phyloP scores from a whole-genome alignment of 306 rosid genomes.

The Prinsepia uniflora region DNA sequence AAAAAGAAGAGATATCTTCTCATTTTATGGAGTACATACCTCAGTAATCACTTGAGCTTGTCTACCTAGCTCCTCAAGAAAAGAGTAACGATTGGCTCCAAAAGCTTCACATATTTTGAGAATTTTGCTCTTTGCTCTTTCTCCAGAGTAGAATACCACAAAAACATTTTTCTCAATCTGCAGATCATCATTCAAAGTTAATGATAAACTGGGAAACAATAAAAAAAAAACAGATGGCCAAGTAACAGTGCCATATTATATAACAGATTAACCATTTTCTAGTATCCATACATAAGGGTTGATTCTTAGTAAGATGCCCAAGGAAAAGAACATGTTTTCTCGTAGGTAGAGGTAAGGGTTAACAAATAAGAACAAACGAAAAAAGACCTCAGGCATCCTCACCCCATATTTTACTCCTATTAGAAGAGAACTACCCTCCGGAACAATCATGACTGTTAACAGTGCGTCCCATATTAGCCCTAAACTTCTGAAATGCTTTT shows the following conservation, averaged over 20 bases:
- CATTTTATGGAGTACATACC: slow-evolving; percentile 29
- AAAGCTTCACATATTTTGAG: slow-evolving; percentile 97
- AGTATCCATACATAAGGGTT: not conserved
- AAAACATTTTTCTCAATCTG: slow-evolving; percentile 97
- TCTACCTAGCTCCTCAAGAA: slow-evolving; percentile 55
- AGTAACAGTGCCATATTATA: slow-evolving; percentile 4
- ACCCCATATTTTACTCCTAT: no score
- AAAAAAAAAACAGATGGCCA: slow-evolving; percentile 11
- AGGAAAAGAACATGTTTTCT: no score
- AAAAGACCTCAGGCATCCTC: no score
- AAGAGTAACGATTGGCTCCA: slow-evolving; percentile 95
- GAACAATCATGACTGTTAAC: no score
- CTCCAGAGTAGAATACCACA: slow-evolving; percentile 84
- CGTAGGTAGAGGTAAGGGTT: no score
- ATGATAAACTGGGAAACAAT: not conserved
- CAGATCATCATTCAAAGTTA: slow-evolving; percentile 25
- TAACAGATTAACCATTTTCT: not conserved
- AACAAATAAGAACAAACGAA: no score
- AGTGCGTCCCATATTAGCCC: no score
- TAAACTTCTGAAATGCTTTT: no score
- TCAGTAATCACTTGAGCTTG: slow-evolving; percentile 42
- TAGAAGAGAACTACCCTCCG: no score
- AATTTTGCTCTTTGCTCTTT: slow-evolving; percentile 79
- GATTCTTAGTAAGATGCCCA: no score
- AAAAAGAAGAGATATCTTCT: not conserved